Evolutionary conservation across 2,329 filamentous ascomycete species (phyloP).

Genomic region (Ustulina deusta): DNA sequence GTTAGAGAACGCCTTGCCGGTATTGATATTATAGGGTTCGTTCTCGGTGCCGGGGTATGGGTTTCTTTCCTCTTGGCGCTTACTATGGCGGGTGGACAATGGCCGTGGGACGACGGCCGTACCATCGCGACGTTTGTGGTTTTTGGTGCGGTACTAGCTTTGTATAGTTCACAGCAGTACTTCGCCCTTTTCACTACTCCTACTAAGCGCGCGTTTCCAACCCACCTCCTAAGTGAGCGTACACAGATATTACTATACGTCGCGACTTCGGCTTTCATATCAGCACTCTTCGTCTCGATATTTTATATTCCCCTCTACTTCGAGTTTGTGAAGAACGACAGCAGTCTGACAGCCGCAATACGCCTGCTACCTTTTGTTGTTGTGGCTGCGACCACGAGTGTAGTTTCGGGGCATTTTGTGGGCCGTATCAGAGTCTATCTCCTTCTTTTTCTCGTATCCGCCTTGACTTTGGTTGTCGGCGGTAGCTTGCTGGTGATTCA

Average conservation of each 20-base stretch:
- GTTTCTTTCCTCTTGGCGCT: constrained; percentile 59
- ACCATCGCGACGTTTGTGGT: constrained; percentile 61
- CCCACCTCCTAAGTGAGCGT: constrained; percentile 54
- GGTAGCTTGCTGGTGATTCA: constrained; percentile 30
- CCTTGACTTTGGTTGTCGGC: background rate
- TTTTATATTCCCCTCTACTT: constrained; percentile 66
- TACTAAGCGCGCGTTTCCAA: constrained; percentile 58
- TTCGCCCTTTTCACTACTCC: constrained; percentile 56
- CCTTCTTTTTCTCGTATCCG: constrained; percentile 46
- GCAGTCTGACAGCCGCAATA: constrained; percentile 54
- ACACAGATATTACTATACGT: constrained; percentile 58
- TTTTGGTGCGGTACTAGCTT: constrained; percentile 55
- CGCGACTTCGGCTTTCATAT: constrained; percentile 49
- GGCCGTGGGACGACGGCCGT: constrained; percentile 59
- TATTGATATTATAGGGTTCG: constrained; percentile 59
- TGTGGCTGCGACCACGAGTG: too few species aligned
- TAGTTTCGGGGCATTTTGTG: background rate
- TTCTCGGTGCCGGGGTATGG: constrained; percentile 56
- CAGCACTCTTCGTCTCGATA: constrained; percentile 53
- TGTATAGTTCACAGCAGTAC: constrained; percentile 59
- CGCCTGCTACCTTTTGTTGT: constrained; percentile 54
- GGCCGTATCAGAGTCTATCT: background rate
- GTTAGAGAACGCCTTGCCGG: constrained; percentile 39
- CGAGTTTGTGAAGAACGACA: constrained; percentile 59
- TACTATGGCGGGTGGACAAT: constrained; percentile 61